These are phyloP conservation scores for Phyllostachys edulis DNA, from an alignment of 176 grass and related monocot genomes.

Conservation along the genomic window DNA sequence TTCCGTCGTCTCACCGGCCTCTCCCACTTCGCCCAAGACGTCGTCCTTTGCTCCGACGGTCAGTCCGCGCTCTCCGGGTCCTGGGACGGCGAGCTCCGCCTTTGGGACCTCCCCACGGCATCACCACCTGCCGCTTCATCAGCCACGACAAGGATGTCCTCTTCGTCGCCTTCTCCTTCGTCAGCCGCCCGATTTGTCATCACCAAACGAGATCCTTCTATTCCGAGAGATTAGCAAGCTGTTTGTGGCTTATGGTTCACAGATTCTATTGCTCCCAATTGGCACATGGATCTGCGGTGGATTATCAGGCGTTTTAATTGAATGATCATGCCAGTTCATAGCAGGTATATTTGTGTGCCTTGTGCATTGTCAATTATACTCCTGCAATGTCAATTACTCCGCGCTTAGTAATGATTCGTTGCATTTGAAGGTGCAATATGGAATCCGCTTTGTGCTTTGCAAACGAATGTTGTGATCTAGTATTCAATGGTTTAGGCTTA, in stretches of 20 bases:
- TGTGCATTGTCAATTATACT: no score
- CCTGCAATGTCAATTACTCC: no score
- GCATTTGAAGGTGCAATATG: no score
- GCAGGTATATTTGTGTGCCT: no score
- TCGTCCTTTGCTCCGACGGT: conserved; percentile 72
- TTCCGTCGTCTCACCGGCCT: conserved; percentile 73
- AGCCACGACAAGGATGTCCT: conserved; percentile 74
- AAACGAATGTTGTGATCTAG: no score
- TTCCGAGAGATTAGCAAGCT: conserved; percentile 98
- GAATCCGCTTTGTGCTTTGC: no score
- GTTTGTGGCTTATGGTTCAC: conserved; percentile 87
- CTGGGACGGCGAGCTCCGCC: conserved; percentile 78
- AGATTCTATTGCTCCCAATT: conserved; percentile 84
- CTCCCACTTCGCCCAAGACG: conserved; percentile 81
- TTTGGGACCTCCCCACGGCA: conserved; percentile 66
- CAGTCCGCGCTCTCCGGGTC: conserved; percentile 72
- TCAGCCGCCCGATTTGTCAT: conserved; percentile 89
- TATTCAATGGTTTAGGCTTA: no score
- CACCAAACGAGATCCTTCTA: conserved; percentile 95
- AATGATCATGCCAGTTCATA: no score
- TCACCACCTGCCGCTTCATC: conserved; percentile 58
- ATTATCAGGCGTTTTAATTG: no score
- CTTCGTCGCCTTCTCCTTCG: conserved; percentile 82
- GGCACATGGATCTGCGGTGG: no score
- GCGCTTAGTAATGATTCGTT: no score